These are phyloP conservation scores for Cercophora samala DNA, from an alignment of 495 filamentous ascomycete species.

Conservation along the genomic window DNA sequence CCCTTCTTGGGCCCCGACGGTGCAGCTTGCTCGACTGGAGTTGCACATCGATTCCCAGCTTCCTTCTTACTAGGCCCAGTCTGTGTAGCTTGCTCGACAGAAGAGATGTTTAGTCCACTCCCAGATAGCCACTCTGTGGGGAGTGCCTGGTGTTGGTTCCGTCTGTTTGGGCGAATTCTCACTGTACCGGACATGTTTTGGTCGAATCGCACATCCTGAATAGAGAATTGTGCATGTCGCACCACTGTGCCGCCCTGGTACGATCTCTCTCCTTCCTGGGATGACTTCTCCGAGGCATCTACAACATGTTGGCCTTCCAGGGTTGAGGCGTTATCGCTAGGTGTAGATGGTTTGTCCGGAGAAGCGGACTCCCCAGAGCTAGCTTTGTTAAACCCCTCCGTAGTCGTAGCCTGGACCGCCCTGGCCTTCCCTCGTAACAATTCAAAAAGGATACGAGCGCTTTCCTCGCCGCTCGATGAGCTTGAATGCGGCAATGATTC, in stretches of 20 bases:
- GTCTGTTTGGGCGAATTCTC: background rate
- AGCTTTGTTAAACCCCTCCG: background rate
- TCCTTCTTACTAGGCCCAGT: too few relatives aligned
- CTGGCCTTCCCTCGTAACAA: background rate
- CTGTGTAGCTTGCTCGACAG: too few relatives aligned
- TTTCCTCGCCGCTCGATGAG: background rate
- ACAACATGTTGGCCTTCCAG: background rate
- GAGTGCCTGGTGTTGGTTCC: background rate
- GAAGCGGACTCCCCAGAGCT: background rate
- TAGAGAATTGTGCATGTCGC: background rate
- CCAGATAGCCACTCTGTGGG: background rate
- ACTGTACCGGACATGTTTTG: background rate
- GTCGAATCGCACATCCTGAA: background rate
- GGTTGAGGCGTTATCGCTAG: background rate
- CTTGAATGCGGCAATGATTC: background rate
- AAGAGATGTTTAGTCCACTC: background rate
- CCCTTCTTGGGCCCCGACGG: background rate
- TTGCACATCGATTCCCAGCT: too few relatives aligned
- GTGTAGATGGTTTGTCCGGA: background rate
- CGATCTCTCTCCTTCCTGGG: background rate
- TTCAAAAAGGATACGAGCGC: constrained; percentile 4
- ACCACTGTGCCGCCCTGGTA: background rate
- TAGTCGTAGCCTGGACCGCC: background rate
- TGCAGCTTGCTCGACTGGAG: too few relatives aligned
- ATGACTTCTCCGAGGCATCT: background rate